Evolutionary conservation across 1,284 basidiomycete species (phyloP), one percentile per base, ranked within the genome.

Genomic region (Psilocybe mexicana): DNA sequence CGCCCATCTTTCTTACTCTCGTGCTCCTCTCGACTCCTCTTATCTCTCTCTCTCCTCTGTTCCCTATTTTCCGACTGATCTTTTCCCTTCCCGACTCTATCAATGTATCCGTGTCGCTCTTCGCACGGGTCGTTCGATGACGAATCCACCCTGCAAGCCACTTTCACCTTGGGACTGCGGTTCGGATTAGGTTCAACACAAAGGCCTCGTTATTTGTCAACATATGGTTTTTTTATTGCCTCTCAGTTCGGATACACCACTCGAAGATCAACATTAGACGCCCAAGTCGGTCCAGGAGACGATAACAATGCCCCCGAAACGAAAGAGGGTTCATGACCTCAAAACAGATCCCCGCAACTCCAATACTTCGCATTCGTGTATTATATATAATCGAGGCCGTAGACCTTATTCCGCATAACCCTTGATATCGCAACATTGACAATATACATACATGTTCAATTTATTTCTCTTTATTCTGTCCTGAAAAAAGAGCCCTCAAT

Each of bases 171-270:
- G 23, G 56, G 44, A 38, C 23, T 12, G 49, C 25, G 43, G 23
- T 44, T 51, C 48, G 58, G 58, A 60, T 60, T 52, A 69, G 68
- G 69, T 67, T 66, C 63, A 4, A 33, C 60, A 64, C 61, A 60
- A 69, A 68, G 69, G 60, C 60, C 63, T 63, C 14, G 35, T 57
- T 54, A 60, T 61, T 64, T 61, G 58, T 64, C 55, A 60, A 70
- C 62, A 64, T 40, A 62, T 56, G 61, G 52, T 57, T 49, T 23
- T 43, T 62, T 35, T 36, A 36, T 52, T 24, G 18, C 45, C 47
- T 47, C n/a, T 28, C 38, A 43, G 33, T 59, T 43, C 35, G 38
- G 38, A 40, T 53, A 40, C 54, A 56, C 59, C 54, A 60, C 35
- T 33, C 36, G 57, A 43, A 48, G 33, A 48, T 40, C 38, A 44